Evolutionary conservation across 2,329 filamentous ascomycete genomes (phyloP).

Genomic region (Calonectria ilicicola): DNA sequence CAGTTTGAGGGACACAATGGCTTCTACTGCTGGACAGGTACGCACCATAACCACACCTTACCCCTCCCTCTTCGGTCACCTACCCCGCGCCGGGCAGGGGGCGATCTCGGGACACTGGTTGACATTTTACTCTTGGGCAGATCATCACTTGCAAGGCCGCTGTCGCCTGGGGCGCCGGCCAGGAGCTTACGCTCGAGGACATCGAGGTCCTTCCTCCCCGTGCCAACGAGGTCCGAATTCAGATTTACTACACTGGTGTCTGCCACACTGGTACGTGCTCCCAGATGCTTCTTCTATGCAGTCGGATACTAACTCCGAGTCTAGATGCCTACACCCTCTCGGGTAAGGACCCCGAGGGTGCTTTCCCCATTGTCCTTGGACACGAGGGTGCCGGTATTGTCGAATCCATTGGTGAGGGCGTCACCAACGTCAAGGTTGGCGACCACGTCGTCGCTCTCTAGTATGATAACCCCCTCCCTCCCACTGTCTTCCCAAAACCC

Average conservation of each 20-base stretch:
- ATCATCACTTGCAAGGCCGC: conserved; percentile 98
- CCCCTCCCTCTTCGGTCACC: conserved; percentile 34
- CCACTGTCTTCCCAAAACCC: not conserved
- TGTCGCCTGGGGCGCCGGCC: conserved; percentile 96
- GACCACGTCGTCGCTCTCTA: conserved; percentile 93
- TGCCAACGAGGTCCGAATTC: conserved; percentile 95
- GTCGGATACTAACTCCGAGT: conserved; percentile 23
- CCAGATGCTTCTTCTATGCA: conserved; percentile 6
- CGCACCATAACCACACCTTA: conserved; percentile 33
- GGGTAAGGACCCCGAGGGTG: conserved; percentile 96
- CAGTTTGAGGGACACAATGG: conserved; percentile 51
- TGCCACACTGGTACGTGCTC: conserved; percentile 86
- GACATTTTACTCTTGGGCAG: conserved; percentile 57
- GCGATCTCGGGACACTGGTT: conserved; percentile 26
- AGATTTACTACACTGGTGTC: conserved; percentile 98
- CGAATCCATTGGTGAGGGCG: conserved; percentile 93
- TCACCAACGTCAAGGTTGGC: conserved; percentile 92
- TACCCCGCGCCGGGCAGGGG: conserved; percentile 38
- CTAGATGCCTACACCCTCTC: conserved; percentile 93
- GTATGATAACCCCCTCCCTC: conserved; percentile 60
- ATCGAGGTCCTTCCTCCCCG: conserved; percentile 90
- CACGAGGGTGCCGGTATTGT: conserved; percentile 94
- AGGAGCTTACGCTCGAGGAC: conserved; percentile 89
- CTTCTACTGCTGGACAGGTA: conserved; percentile 66
- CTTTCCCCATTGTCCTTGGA: conserved; percentile 88